phyloP scores from a whole-genome alignment of 2,329 filamentous ascomycete species.

The Massarina eburnea region DNA sequence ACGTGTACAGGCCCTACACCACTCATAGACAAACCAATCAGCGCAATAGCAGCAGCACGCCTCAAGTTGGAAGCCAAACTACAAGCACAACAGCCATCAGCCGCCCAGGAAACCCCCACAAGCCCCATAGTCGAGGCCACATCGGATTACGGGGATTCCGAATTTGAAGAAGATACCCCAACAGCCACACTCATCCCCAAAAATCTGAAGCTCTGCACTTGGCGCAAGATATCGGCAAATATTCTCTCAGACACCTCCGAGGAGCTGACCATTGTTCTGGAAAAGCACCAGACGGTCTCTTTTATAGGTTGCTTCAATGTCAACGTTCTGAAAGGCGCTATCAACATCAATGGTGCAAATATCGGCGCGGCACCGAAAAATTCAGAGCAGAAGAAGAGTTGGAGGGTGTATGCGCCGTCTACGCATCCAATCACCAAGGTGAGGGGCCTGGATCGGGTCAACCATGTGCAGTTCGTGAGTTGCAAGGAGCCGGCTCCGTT shows the following conservation, averaged over 20 bases:
- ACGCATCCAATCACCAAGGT: slow-evolving; percentile 72
- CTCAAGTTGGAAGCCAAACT: slow-evolving; percentile 22
- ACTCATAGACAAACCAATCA: slow-evolving; percentile 25
- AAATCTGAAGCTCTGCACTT: slow-evolving; percentile 35
- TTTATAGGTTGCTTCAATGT: slow-evolving; percentile 68
- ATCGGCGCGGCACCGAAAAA: slow-evolving; percentile 49
- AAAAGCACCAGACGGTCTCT: slow-evolving; percentile 39
- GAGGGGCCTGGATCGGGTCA: slow-evolving; percentile 54
- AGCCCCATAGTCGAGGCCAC: slow-evolving; percentile 16
- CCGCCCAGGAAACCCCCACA: slow-evolving; percentile 14
- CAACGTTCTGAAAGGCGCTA: slow-evolving; percentile 60
- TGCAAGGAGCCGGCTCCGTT: slow-evolving; percentile 57
- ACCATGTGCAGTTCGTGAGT: slow-evolving; percentile 50
- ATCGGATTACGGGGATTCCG: slow-evolving; percentile 22
- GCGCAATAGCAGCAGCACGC: slow-evolving; percentile 38
- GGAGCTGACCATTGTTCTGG: slow-evolving; percentile 29
- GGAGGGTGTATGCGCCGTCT: slow-evolving; percentile 65
- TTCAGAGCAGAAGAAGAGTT: slow-evolving; percentile 14
- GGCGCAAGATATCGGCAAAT: slow-evolving; percentile 25
- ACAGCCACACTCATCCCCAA: slow-evolving; percentile 8
- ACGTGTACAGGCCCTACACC: slow-evolving; percentile 9
- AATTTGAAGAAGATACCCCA: slow-evolving; percentile 13
- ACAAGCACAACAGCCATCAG: slow-evolving; percentile 7
- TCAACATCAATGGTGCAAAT: slow-evolving; percentile 67
- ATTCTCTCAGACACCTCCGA: slow-evolving; percentile 25